Base-by-base conservation (phyloP, 1,139 yeast species). In the Pichia sp. region DNA sequence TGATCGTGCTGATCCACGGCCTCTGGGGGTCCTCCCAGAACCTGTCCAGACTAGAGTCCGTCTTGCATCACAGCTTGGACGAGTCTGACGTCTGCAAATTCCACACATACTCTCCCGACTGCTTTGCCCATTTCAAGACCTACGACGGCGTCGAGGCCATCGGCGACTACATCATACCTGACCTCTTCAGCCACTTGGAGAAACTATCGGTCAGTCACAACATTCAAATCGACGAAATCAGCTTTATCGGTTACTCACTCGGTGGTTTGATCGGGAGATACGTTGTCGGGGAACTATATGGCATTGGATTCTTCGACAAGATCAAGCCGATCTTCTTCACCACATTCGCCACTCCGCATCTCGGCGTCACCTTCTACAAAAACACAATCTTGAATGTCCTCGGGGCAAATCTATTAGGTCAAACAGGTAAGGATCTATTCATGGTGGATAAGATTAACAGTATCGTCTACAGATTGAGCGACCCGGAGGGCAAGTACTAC, bases 281-380 rank as follows among this genome's bases (percentile, higher is more conserved):
- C 61, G 76, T 85, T 15, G 72, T 89, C 50, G 97, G 96, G 0
- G 72, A 82, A 42, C 67, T 89, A 40, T 63, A 76, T 43, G 75
- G 71, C 27, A 56, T 75, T 51, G 75, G 74, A 0, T 73, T 83
- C 51, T 88, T 88, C 56, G 75, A 80, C 2, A 59, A 58, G 2
- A 77, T 88, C 17, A 69, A 75, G 54, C 96, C 96, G 0, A 67
- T 77, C 2, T 69, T 80, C 44, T 85, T 84, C 60, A 75, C 90
- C 15, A 86, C 96, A 0, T 85, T 90, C 70, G 97, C 97, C 2
- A 83, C 96, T 2, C 98, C 98, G 1, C 97, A 91, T 67, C 70
- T 88, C 8, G 96, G 96, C 0, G 76, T 85, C 12, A 74, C 73
- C 39, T 78, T 77, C 57, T 75, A 71, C 58, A 51, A 52, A 3